Evolutionary conservation across 306 rosid genomes (phyloP).

Genomic region (Casuarina glauca): DNA sequence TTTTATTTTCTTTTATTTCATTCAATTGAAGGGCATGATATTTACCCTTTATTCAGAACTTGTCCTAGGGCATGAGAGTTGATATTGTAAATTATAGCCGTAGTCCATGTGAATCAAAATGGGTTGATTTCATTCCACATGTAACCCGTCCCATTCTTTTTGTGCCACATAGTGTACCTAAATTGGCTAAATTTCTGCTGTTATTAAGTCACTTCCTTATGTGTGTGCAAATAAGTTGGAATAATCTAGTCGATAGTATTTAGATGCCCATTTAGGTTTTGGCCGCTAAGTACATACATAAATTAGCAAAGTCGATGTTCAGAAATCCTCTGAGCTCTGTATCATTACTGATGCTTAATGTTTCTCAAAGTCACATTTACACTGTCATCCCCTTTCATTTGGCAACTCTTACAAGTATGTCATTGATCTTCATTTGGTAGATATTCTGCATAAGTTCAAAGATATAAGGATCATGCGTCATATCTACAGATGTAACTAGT

Average conservation of each 20-base stretch:
- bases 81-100: not conserved
- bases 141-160: not conserved
- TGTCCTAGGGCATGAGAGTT: not conserved
- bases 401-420: not conserved
- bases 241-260: not conserved
- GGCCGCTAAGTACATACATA: not conserved
- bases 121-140: not conserved
- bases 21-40: not conserved
- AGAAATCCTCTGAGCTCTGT: not conserved
- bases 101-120: not conserved
- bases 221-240: not conserved
- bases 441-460: not conserved
- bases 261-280: not conserved
- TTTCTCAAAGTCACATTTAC: not conserved
- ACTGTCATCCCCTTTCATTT: not conserved
- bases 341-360: not conserved
- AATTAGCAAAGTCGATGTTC: not conserved
- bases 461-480: not conserved
- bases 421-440: constrained; percentile 6
- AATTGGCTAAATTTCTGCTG: not conserved
- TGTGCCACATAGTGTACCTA: not conserved
- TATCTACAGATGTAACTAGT: not conserved
- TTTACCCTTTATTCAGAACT: not conserved
- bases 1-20: not conserved
- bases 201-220: not conserved